Percentiles rank a stretch among this genome's conserved stretches.
These are phyloP conservation scores for Entomortierella chlamydospora DNA, from an alignment of 192 early-diverging fungal genomes.

Conservation along the genomic window DNA sequence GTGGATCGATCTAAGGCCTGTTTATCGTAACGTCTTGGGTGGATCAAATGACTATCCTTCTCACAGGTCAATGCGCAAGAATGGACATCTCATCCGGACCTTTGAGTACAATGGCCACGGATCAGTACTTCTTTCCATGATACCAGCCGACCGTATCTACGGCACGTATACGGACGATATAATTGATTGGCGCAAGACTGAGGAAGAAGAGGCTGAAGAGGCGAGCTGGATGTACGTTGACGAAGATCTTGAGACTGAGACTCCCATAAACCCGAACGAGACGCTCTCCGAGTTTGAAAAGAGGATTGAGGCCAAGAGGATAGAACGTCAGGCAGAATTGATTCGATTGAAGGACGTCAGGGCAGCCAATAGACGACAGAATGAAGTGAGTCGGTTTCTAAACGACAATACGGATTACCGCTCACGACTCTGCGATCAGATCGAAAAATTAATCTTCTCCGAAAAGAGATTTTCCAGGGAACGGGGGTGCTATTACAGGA, in stretches of 20 bases:
- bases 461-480: constrained; percentile 26
- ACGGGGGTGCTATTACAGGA: constrained; percentile 23
- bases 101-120: constrained; percentile 47
- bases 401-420: constrained; percentile 30
- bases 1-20: constrained; percentile 24
- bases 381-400: constrained; percentile 19
- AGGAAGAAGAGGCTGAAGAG: constrained; percentile 7
- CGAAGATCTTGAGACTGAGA: constrained; percentile 12
- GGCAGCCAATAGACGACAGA: constrained; percentile 18
- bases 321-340: background rate
- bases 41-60: constrained; percentile 26
- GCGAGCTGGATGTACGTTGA: constrained; percentile 26
- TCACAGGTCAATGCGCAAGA: constrained; percentile 11
- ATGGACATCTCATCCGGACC: constrained; percentile 26
- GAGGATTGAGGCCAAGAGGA: constrained; percentile 1
- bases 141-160: background rate
- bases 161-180: background rate
- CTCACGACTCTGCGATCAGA: constrained; percentile 8
- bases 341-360: background rate
- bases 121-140: constrained; percentile 23
- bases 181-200: constrained; percentile 4
- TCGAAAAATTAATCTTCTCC: constrained; percentile 29
- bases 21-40: constrained; percentile 35
- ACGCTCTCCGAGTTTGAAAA: constrained; percentile 32
- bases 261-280: background rate